A percentile compares a stretch with the other conserved stretches of the same genome.
Conservation (phyloP, 116 monocot genomes). For the Dioscorea cayenensis region DNA sequence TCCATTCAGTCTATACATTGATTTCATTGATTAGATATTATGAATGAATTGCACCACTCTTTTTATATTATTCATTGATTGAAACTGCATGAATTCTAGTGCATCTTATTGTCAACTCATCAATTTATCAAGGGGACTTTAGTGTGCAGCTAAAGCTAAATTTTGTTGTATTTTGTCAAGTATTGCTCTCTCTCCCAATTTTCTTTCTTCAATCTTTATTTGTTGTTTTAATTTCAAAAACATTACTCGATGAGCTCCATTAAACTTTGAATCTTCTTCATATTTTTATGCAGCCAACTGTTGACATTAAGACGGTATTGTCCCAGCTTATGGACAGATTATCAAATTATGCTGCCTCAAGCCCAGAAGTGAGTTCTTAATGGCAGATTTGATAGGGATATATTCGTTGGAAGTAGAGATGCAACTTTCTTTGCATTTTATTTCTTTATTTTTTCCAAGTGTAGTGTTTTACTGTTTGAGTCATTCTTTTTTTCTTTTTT, state of each 20-base stretch:
- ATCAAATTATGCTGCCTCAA: constrained; percentile 97
- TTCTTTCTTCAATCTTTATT: not conserved
- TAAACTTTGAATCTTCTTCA: not conserved
- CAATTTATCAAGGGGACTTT: no score
- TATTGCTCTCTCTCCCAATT: not conserved
- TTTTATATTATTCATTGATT: no score
- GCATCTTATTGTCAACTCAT: no score
- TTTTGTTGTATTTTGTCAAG: no score
- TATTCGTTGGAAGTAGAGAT: no score
- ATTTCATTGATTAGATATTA: no score
- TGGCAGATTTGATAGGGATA: no score
- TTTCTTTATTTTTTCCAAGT: not conserved
- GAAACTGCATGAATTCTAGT: no score
- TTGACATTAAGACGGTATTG: constrained; percentile 91
- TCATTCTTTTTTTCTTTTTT: not conserved
- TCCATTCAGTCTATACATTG: no score
- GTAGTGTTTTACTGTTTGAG: not conserved
- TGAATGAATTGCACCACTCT: no score
- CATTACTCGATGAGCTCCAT: not conserved
- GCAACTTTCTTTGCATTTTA: no score
- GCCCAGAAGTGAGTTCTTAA: constrained; percentile 65
- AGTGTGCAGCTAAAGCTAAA: no score
- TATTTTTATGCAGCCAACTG: constrained; percentile 63
- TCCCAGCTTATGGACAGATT: constrained; percentile 95
- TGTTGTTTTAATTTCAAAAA: not conserved